phyloP scores from a whole-genome alignment of 352 stramenopile species.

The Phytopythium oedochilum region DNA sequence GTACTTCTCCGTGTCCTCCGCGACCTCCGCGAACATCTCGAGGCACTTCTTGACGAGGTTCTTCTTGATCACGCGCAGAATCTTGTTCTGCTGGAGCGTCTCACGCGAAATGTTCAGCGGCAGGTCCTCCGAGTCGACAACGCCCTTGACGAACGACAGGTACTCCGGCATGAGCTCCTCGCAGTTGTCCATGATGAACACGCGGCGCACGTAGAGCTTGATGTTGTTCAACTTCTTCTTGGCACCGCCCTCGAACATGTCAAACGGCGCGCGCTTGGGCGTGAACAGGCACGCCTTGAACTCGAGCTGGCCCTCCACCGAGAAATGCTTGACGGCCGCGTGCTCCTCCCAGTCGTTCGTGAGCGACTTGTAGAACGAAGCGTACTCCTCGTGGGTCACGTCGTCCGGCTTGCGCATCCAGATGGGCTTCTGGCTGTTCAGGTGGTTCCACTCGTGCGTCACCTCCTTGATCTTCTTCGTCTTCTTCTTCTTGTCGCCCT shows the following conservation, averaged over 20 bases:
- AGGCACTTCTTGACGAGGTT: constrained; percentile 99
- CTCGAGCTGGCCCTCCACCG: constrained; percentile 99
- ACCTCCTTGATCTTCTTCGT: constrained; percentile 96
- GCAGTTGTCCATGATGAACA: constrained; percentile 98
- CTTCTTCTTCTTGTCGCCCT: constrained; percentile 58
- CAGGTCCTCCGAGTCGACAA: constrained; percentile 99
- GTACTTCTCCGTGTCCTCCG: constrained; percentile 84
- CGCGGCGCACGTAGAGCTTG: constrained; percentile 98
- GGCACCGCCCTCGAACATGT: constrained; percentile 91
- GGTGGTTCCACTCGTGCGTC: constrained; percentile 92
- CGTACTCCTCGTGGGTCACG: constrained; percentile 98
- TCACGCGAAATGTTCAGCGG: constrained; percentile 99
- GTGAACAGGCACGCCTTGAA: constrained; percentile 99
- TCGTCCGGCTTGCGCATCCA: constrained; percentile 97
- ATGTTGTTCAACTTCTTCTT: constrained; percentile 93
- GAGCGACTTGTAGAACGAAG: constrained; percentile 97
- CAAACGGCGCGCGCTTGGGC: constrained; percentile 79
- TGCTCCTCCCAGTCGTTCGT: constrained; percentile 78
- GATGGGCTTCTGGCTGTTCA: constrained; percentile 98
- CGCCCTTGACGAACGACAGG: constrained; percentile 97
- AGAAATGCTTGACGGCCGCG: constrained; percentile 99
- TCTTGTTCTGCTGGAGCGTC: constrained; percentile 99
- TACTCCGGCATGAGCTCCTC: constrained; percentile 98
- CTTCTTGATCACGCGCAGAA: constrained; percentile 99
- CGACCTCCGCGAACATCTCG: constrained; percentile 92